Base-by-base conservation (phyloP, 2,329 filamentous ascomycete species). In the Pseudogymnoascus sp. region DNA sequence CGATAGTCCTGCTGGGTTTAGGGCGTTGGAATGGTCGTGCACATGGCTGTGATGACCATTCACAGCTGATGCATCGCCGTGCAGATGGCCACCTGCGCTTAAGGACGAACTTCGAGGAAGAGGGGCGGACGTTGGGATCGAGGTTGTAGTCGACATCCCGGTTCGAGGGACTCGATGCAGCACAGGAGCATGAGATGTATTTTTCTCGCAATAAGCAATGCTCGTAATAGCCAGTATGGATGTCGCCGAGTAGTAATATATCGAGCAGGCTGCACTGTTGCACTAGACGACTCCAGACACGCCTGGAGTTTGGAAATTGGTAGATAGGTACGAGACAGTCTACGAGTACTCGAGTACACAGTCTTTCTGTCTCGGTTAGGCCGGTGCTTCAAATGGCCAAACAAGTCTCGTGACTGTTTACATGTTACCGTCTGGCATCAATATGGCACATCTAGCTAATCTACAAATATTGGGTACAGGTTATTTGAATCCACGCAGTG, bases 1-100 rank as follows among this genome's bases (percentile, higher is more conserved):
- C 54, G 81, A 74, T 34, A 81, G 76, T 50, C 81, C 76, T 69
- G 76, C 71, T 63, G 76, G 70, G 38, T 77, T 73, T 62, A 79
- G 77, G 66, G 77, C 71, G 22, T 71, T 70, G 16, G 74, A 67
- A 61, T 72, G 63, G 73, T 76, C 73, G 65, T 69, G 74, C 66
- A 70, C 74, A 71, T 72, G 77, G 70, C 64, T 72, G 69, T 62
- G 75, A 28, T 61, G 60, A 39, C 71, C 70, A 65, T 72, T 71
- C 41, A 67, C 65, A 47, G 68, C 69, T 20, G 67, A 59, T 35
- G 67, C 63, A 25, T 73, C 70, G 34, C 62, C 58, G 58, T 70
- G 68, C 32, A 62, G 54, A 58, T 70, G 67, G 59, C 65, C 68
- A 57, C 67, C 63, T 62, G 68, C 62, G 58, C 64, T 64, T 6